These are phyloP conservation scores for Ogataea philodendri DNA, from an alignment of 805 yeast genomes.

Conservation along the genomic window DNA sequence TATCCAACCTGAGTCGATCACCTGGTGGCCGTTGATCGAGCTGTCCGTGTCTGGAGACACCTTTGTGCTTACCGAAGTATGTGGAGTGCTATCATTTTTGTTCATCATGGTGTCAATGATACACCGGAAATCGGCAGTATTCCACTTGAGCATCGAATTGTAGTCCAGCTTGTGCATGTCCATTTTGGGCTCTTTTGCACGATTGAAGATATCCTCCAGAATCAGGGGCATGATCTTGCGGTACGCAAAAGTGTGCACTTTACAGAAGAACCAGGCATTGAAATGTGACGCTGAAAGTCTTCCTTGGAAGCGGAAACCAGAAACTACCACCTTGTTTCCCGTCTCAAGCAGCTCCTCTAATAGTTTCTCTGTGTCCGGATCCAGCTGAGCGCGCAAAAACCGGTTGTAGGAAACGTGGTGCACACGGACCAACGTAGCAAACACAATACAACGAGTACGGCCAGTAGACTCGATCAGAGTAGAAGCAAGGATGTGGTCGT, in stretches of 20 bases:
- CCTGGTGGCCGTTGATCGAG: neutral
- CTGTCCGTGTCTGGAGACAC: neutral
- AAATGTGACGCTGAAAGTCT: constrained; percentile 21
- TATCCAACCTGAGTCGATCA: constrained; percentile 17
- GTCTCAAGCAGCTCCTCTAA: constrained; percentile 1
- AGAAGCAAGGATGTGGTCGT: constrained; percentile 44
- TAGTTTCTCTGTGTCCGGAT: constrained; percentile 5
- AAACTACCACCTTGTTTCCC: neutral
- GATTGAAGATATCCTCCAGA: constrained; percentile 10
- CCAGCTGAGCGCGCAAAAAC: constrained; percentile 13
- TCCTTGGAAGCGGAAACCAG: constrained; percentile 4
- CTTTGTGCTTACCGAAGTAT: no score
- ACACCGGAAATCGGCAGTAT: neutral
- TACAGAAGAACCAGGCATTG: constrained; percentile 25
- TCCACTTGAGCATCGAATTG: constrained; percentile 1
- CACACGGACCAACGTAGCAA: constrained; percentile 8
- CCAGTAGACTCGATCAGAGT: constrained; percentile 11
- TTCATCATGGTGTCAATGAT: neutral
- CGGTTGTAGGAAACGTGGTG: constrained; percentile 16
- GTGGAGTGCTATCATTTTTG: neutral
- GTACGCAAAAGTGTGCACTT: constrained; percentile 19
- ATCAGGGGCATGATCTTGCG: constrained; percentile 1
- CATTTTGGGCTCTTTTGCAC: constrained; percentile 10
- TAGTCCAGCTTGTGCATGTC: neutral
- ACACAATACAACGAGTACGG: constrained; percentile 13